These are phyloP conservation scores for Elongisporangium senticosum DNA, from an alignment of 352 stramenopile genomes.

Conservation along the genomic window DNA sequence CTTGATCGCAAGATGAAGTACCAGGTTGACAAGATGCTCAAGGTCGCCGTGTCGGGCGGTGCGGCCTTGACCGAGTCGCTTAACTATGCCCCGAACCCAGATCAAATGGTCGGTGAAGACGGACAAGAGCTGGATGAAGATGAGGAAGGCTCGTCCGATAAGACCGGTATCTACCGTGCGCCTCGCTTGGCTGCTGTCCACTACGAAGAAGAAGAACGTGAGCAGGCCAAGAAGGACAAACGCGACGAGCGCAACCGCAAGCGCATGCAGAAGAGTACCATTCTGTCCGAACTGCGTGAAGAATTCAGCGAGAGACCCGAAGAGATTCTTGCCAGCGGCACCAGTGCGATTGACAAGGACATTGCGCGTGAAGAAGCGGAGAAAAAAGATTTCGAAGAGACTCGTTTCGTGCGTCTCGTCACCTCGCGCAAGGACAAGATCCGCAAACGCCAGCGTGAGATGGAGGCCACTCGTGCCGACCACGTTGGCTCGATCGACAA, in stretches of 20 bases:
- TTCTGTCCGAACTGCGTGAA: constrained; percentile 78
- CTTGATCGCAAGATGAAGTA: constrained; percentile 87
- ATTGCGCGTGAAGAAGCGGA: constrained; percentile 75
- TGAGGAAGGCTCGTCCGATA: constrained; percentile 18
- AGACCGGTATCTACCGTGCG: constrained; percentile 73
- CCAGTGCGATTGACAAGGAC: constrained; percentile 72
- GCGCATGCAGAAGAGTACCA: constrained; percentile 79
- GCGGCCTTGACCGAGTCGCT: constrained; percentile 74
- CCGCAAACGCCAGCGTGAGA: constrained; percentile 78
- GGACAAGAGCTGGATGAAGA: constrained; percentile 33
- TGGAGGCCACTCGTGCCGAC: constrained; percentile 64
- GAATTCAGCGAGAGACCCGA: constrained; percentile 79
- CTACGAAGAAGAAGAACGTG: constrained; percentile 82
- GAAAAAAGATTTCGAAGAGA: constrained; percentile 83
- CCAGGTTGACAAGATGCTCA: constrained; percentile 89
- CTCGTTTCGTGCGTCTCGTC: constrained; percentile 80
- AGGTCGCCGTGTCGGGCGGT: constrained; percentile 71
- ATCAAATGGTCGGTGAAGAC: constrained; percentile 56
- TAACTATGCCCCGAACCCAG: constrained; percentile 76
- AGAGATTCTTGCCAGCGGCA: constrained; percentile 62
- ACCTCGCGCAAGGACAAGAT: constrained; percentile 87
- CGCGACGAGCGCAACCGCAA: constrained; percentile 74
- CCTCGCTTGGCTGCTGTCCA: constrained; percentile 71
- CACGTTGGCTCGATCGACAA: constrained; percentile 84
- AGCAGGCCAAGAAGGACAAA: constrained; percentile 76